Percentiles rank a stretch among this genome's conserved stretches.
Conservation (phyloP, 805 yeast species). For the Komagataella ulmi region DNA sequence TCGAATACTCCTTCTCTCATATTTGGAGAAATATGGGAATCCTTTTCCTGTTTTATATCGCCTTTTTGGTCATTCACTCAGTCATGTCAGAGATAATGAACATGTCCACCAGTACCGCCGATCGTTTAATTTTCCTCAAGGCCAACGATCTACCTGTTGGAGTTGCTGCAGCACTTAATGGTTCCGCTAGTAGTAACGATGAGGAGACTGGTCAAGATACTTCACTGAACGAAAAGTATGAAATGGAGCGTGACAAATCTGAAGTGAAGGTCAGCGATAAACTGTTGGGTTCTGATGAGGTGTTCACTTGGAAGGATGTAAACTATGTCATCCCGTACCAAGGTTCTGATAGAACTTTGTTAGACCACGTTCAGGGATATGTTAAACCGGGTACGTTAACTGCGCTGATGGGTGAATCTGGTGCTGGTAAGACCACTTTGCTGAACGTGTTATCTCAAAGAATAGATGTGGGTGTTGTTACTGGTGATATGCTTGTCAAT, state of each 20-base stretch:
- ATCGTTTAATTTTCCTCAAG: constrained; percentile 13
- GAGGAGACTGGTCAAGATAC: not conserved
- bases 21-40: constrained; percentile 24
- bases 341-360: constrained; percentile 9
- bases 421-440: constrained; percentile 38
- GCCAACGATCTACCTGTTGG: constrained; percentile 14
- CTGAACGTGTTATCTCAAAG: constrained; percentile 32
- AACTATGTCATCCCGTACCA: constrained; percentile 11
- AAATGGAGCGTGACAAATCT: not conserved
- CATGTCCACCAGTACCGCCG: constrained; percentile 17
- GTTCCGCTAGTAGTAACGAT: not conserved
- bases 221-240: not conserved
- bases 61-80: constrained; percentile 9
- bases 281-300: constrained; percentile 4
- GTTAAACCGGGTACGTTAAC: constrained; percentile 25
- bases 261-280: not conserved
- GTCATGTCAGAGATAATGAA: constrained; percentile 17
- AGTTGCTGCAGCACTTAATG: not conserved
- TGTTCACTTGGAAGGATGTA: constrained; percentile 11
- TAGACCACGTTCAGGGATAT: constrained; percentile 16
- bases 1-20: constrained; percentile 28
- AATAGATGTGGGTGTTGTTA: constrained; percentile 29
- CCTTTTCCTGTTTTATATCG: constrained; percentile 12
- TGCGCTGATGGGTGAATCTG: constrained; percentile 34
- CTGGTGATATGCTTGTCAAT: constrained; percentile 34